Conservation (phyloP, 192 early-diverging fungal genomes). For the Umbelopsis vinacea region DNA sequence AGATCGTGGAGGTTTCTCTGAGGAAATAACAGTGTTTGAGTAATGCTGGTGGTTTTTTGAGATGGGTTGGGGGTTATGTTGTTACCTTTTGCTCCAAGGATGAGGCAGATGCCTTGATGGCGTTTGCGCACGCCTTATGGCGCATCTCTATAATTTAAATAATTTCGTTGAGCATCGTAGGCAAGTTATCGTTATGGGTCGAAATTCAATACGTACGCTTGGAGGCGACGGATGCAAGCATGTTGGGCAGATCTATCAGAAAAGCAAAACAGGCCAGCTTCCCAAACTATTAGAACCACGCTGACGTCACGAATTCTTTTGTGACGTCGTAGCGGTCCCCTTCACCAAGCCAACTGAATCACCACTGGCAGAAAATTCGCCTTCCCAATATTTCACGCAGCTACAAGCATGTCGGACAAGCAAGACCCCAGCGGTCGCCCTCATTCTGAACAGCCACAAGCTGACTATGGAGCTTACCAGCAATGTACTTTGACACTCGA, state of each 20-base stretch:
- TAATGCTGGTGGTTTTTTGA: not conserved
- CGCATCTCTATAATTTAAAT: slow-evolving; percentile 8
- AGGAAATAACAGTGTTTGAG: not conserved
- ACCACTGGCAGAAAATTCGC: not conserved
- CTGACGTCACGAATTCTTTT: slow-evolving; percentile 10
- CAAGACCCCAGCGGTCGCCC: not conserved
- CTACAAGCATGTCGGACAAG: not conserved
- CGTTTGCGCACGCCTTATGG: slow-evolving; percentile 25
- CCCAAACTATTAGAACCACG: not conserved
- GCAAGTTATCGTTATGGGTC: too few relatives aligned
- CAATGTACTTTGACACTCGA: slow-evolving; percentile 18
- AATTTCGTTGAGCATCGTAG: not conserved
- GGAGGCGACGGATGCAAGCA: slow-evolving; percentile 23
- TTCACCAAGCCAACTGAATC: not conserved
- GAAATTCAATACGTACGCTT: slow-evolving; percentile 8
- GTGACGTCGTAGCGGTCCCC: not conserved
- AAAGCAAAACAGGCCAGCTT: slow-evolving; percentile 14
- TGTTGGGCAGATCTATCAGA: slow-evolving; percentile 17
- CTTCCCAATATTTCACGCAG: not conserved
- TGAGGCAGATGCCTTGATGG: slow-evolving; percentile 20
- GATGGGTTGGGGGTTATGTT: not conserved
- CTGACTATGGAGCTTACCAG: slow-evolving; percentile 9
- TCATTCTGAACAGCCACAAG: not conserved
- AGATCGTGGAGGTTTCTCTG: slow-evolving; percentile 60
- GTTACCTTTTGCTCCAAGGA: slow-evolving; percentile 26